A percentile compares a stretch with the other conserved stretches of the same genome.
Evolutionary conservation across 148 eudicot species (phyloP).

Genomic region (Rhododendron williamsianum): DNA sequence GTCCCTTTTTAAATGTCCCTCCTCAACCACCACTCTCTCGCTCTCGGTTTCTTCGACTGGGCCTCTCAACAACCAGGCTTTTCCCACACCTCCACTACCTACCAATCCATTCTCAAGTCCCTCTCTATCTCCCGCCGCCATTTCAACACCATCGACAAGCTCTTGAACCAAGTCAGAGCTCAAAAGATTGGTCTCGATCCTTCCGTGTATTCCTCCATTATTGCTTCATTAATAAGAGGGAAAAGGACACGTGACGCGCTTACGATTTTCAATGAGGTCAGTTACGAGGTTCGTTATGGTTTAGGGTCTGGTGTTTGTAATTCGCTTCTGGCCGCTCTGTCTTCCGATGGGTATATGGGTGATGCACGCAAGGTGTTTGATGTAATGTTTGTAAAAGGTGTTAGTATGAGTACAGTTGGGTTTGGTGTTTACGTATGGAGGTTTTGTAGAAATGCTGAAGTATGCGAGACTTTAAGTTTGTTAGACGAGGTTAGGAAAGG

Average conservation of each 20-base stretch:
- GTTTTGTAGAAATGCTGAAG: constrained; percentile 33
- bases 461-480: constrained; percentile 37
- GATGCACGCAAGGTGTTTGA: constrained; percentile 61
- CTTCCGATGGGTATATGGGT: constrained; percentile 41
- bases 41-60: constrained; percentile 90
- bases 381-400: constrained; percentile 58
- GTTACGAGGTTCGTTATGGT: constrained; percentile 17
- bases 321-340: constrained; percentile 55
- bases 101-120: constrained; percentile 58
- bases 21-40: constrained; percentile 64
- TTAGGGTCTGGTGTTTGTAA: constrained; percentile 49
- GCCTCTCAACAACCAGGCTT: constrained; percentile 80
- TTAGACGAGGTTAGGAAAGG: constrained; percentile 42
- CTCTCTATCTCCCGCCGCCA: constrained; percentile 60
- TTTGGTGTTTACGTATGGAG: constrained; percentile 70
- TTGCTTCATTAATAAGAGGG: constrained; percentile 30
- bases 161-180: constrained; percentile 39
- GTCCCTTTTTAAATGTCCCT: constrained; percentile 16
- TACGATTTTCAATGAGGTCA: constrained; percentile 27
- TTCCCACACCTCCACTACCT: constrained; percentile 46
- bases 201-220: constrained; percentile 31
- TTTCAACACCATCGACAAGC: constrained; percentile 40
- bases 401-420: constrained; percentile 63
- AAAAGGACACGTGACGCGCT: constrained; percentile 43
- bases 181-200: constrained; percentile 34